phyloP scores from a whole-genome alignment of 768 basidiomycete species.

The Kwoniella mangroviensis region DNA sequence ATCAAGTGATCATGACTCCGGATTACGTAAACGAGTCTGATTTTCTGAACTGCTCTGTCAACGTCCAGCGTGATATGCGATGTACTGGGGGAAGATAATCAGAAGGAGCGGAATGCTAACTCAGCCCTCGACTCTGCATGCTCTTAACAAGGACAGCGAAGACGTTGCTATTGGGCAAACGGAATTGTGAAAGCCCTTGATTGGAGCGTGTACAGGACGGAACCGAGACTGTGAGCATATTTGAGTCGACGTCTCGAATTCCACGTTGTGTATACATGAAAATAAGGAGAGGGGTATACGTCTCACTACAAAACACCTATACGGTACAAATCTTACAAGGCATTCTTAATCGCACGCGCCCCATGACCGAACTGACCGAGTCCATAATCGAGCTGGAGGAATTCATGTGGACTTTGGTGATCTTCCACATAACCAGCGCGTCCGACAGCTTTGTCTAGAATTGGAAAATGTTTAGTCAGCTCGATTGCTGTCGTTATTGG shows the following conservation, averaged over 20 bases:
- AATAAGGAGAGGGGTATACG: not conserved
- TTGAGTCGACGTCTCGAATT: too few relatives aligned
- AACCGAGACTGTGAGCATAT: too few relatives aligned
- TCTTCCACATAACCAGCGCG: slow-evolving; percentile 27
- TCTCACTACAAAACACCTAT: not conserved
- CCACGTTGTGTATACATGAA: not conserved
- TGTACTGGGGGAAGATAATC: too few relatives aligned
- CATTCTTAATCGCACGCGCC: slow-evolving; percentile 1
- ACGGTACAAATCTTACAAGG: not conserved
- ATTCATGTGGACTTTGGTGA: slow-evolving; percentile 20
- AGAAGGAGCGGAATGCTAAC: too few relatives aligned
- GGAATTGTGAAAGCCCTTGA: too few relatives aligned
- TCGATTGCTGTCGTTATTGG: too few relatives aligned
- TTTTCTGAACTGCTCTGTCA: not conserved
- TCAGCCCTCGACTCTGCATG: too few relatives aligned
- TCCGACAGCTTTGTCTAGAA: slow-evolving; percentile 24
- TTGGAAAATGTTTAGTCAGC: slow-evolving; percentile 1
- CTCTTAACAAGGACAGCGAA: too few relatives aligned
- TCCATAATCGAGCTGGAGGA: slow-evolving; percentile 3
- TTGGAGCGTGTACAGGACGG: too few relatives aligned
- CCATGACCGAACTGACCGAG: slow-evolving; percentile 10
- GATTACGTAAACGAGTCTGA: not conserved
- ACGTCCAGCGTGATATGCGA: too few relatives aligned
- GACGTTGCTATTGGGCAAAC: too few relatives aligned
- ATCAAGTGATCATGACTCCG: not conserved